Evolutionary conservation across 2,329 filamentous ascomycete genomes (phyloP).

Genomic region (Coleophoma crateriformis): DNA sequence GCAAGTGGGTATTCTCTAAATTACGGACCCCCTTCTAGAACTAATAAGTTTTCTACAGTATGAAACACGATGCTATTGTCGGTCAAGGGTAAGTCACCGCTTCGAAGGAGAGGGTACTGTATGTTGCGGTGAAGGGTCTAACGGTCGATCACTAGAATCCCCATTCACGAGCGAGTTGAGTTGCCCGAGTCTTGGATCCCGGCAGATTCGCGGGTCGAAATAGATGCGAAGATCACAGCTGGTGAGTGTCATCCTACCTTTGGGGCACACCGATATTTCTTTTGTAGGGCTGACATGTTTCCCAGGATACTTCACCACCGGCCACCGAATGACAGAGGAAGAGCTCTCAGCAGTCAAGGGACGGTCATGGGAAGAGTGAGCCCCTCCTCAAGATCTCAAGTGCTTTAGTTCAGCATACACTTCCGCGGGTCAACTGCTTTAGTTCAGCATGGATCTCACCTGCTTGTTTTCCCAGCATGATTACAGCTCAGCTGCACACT

Average conservation of each 20-base stretch:
- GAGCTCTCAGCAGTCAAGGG: slow-evolving; percentile 84
- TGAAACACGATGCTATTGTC: slow-evolving; percentile 89
- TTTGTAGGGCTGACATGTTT: slow-evolving; percentile 24
- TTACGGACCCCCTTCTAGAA: slow-evolving; percentile 8
- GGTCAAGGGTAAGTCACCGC: slow-evolving; percentile 56
- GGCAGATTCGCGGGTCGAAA: slow-evolving; percentile 92
- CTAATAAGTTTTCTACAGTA: slow-evolving; percentile 41
- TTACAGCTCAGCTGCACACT: too few relatives aligned
- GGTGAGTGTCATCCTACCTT: slow-evolving; percentile 42
- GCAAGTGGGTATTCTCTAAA: slow-evolving; percentile 46
- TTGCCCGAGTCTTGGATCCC: slow-evolving; percentile 93
- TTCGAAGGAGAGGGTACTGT: not conserved
- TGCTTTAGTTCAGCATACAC: slow-evolving; percentile 1
- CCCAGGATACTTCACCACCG: slow-evolving; percentile 73
- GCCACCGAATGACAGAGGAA: slow-evolving; percentile 81
- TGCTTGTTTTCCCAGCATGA: too few relatives aligned
- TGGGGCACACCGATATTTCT: not conserved
- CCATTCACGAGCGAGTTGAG: slow-evolving; percentile 84
- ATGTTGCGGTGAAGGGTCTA: not conserved
- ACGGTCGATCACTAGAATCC: slow-evolving; percentile 48
- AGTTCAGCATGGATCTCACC: too few relatives aligned
- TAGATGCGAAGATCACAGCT: slow-evolving; percentile 96
- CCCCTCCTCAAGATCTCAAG: slow-evolving; percentile 14
- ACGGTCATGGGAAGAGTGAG: slow-evolving; percentile 82
- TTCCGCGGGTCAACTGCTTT: too few relatives aligned